Conservation (phyloP, 2,329 filamentous ascomycete species). For the Biscogniauxia sp. region DNA sequence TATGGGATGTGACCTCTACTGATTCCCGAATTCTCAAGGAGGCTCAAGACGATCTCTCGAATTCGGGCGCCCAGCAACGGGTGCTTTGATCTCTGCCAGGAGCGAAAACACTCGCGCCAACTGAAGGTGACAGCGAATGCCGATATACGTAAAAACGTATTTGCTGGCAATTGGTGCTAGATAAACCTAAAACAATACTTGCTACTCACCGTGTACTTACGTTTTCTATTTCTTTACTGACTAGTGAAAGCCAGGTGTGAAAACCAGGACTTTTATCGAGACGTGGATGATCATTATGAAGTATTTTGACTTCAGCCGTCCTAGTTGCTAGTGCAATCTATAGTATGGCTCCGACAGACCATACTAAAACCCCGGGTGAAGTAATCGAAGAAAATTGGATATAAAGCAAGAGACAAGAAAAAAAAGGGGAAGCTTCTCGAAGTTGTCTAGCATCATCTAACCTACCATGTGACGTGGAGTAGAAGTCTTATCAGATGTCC, state of each 20-base stretch:
- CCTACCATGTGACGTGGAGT: background rate
- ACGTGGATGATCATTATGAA: background rate
- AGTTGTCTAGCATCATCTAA: background rate
- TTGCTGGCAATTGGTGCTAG: conserved; percentile 24
- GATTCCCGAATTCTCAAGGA: conserved; percentile 55
- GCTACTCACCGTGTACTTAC: conserved; percentile 1
- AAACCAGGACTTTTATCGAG: background rate
- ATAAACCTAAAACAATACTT: background rate
- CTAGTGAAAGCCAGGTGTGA: background rate
- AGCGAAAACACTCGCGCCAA: conserved; percentile 55
- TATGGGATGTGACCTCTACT: conserved; percentile 53
- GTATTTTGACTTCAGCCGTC: background rate
- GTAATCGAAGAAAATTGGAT: background rate
- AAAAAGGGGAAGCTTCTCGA: conserved; percentile 1
- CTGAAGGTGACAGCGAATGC: conserved; percentile 45
- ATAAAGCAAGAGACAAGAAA: background rate
- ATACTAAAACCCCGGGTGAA: background rate
- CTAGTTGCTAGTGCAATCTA: background rate
- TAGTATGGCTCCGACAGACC: background rate
- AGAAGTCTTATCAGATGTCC: background rate
- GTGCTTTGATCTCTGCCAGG: conserved; percentile 52
- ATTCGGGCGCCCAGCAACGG: conserved; percentile 57
- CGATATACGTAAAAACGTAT: conserved; percentile 41
- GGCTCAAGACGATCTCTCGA: conserved; percentile 54
- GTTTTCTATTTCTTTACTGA: background rate